Evolutionary conservation across 768 basidiomycete species (phyloP).

Genomic region (Termitomyces sp.): DNA sequence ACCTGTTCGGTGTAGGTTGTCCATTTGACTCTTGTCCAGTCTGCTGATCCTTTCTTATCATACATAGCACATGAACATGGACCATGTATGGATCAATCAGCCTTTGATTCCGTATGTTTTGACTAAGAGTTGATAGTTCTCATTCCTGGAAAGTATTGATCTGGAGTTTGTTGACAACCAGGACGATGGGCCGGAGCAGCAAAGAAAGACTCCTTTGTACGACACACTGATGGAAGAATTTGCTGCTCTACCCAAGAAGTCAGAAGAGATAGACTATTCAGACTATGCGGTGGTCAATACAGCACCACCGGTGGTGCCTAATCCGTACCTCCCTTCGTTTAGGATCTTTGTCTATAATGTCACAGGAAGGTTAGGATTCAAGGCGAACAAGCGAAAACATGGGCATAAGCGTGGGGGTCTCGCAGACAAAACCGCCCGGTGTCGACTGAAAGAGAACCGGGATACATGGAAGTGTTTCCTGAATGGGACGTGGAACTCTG

Average conservation of each 20-base stretch:
- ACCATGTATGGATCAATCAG: conserved; percentile 49
- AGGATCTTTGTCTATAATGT: conserved; percentile 82
- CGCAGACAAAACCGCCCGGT: conserved; percentile 43
- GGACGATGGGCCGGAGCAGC: conserved; percentile 2
- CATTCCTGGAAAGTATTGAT: conserved; percentile 52
- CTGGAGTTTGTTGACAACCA: conserved; percentile 40
- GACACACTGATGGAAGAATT: conserved; percentile 66
- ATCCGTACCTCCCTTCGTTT: conserved; percentile 78
- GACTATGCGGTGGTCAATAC: conserved; percentile 79
- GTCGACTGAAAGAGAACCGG: conserved; percentile 47
- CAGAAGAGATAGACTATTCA: conserved; percentile 51
- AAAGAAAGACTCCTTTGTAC: conserved; percentile 36
- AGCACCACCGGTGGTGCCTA: conserved; percentile 81
- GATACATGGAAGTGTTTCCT: conserved; percentile 66
- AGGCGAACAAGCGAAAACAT: conserved; percentile 34
- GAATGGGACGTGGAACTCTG: conserved; percentile 58
- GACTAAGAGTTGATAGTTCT: conserved; percentile 38
- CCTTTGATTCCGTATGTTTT: conserved; percentile 2
- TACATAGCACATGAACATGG: conserved; percentile 76
- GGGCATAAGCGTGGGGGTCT: conserved; percentile 45
- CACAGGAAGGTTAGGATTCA: conserved; percentile 34
- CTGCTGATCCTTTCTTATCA: conserved; percentile 20
- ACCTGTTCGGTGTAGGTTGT: conserved; percentile 72
- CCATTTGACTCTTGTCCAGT: conserved; percentile 20
- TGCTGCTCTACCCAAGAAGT: conserved; percentile 50